Percentiles rank a stretch among this genome's conserved stretches.
phyloP scores from a whole-genome alignment of 148 eudicot species.

The Gaultheria prostrata region DNA sequence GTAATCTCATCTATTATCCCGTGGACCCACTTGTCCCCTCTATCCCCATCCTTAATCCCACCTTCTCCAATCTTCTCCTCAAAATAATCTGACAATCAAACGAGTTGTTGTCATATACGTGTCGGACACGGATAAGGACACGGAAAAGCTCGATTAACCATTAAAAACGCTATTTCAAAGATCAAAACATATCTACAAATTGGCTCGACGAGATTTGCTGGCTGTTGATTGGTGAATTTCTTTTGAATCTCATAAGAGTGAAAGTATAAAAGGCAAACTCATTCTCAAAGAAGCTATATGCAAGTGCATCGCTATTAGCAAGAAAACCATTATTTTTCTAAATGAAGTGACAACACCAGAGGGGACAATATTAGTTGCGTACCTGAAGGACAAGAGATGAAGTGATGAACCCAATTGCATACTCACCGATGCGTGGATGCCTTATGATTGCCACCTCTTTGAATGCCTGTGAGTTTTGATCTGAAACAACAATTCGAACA shows the following conservation, averaged over 20 bases:
- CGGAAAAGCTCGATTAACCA: too few relatives aligned
- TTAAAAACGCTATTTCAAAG: too few relatives aligned
- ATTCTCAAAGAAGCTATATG: not conserved
- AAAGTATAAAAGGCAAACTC: not conserved
- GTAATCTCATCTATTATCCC: too few relatives aligned
- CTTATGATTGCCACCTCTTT: slow-evolving; percentile 44
- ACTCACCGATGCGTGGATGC: slow-evolving; percentile 45
- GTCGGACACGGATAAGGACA: not conserved
- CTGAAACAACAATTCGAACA: slow-evolving; percentile 20
- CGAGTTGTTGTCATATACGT: not conserved
- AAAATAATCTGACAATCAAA: too few relatives aligned
- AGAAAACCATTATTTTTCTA: not conserved
- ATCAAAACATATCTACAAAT: too few relatives aligned
- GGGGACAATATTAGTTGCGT: not conserved
- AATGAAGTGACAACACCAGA: not conserved
- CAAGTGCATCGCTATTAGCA: not conserved
- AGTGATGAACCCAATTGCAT: slow-evolving; percentile 38
- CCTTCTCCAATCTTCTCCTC: too few relatives aligned
- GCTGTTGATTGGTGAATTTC: too few relatives aligned
- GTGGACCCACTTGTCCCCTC: too few relatives aligned
- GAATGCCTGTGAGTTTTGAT: slow-evolving; percentile 40
- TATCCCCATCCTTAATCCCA: too few relatives aligned
- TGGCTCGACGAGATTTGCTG: too few relatives aligned
- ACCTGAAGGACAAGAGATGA: slow-evolving; percentile 43
- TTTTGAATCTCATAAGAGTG: too few relatives aligned